phyloP scores from a whole-genome alignment of 2,329 filamentous ascomycete genomes.

The Cladophialophora psammophila region DNA sequence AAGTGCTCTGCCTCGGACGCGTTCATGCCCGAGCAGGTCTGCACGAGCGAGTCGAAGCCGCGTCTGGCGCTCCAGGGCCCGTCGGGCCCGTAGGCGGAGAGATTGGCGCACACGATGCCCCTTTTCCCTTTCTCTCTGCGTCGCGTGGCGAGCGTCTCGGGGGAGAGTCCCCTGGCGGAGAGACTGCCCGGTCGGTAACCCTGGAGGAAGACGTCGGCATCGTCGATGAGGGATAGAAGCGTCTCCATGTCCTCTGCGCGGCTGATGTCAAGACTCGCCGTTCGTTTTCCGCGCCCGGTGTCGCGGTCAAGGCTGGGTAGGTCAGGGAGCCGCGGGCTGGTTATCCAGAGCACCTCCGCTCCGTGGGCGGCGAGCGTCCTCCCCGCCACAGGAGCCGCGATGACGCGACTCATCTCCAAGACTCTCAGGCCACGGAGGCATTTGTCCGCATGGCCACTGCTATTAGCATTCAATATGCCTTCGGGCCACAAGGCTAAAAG shows the following conservation, averaged over 20 bases:
- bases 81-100: slow-evolving; percentile 61
- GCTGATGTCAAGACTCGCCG: slow-evolving; percentile 47
- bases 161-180: slow-evolving; percentile 52
- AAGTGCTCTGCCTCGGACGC: slow-evolving; percentile 61
- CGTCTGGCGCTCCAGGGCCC: slow-evolving; percentile 58
- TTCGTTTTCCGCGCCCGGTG: slow-evolving; percentile 49
- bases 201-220: slow-evolving; percentile 55
- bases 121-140: slow-evolving; percentile 45
- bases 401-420: slow-evolving; percentile 50
- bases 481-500: slow-evolving; percentile 1
- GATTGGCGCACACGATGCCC: slow-evolving; percentile 58
- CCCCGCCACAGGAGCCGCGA: slow-evolving; percentile 50
- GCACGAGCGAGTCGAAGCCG: slow-evolving; percentile 64
- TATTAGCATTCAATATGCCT: background rate
- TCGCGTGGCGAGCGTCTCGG: slow-evolving; percentile 47
- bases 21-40: slow-evolving; percentile 65
- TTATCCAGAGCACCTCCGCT: slow-evolving; percentile 53
- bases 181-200: slow-evolving; percentile 59
- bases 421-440: slow-evolving; percentile 53
- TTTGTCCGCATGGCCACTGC: slow-evolving; percentile 31
- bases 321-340: slow-evolving; percentile 46
- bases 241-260: slow-evolving; percentile 36
- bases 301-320: slow-evolving; percentile 49
- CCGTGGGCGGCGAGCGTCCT: slow-evolving; percentile 51
- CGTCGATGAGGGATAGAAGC: slow-evolving; percentile 45